Percentiles rank a stretch among this genome's conserved stretches.
These are phyloP conservation scores for Naganishia sp. DNA, from an alignment of 1,284 basidiomycete genomes.

Conservation along the genomic window DNA sequence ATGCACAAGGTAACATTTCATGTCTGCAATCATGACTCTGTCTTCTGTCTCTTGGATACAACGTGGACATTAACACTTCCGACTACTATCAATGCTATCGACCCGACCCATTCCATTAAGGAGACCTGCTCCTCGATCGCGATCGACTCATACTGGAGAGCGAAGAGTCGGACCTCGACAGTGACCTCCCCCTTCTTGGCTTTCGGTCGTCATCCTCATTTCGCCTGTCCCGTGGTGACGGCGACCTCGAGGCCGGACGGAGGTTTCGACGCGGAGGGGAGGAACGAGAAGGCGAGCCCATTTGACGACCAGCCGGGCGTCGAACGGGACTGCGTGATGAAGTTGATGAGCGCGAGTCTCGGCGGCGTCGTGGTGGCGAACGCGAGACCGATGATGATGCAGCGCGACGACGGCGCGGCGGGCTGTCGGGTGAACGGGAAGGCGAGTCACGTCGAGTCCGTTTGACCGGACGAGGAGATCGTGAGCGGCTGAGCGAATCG, in stretches of 20 bases:
- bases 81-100: neutral
- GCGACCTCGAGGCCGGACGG: constrained; percentile 24
- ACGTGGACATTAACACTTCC: neutral
- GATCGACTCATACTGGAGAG: constrained; percentile 19
- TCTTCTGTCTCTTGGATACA: neutral
- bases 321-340: constrained; percentile 9
- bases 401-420: constrained; percentile 28
- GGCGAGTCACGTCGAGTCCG: constrained; percentile 25
- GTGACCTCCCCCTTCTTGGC: constrained; percentile 14
- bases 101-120: neutral
- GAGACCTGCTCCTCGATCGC: constrained; percentile 23
- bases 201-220: neutral
- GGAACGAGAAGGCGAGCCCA: constrained; percentile 22
- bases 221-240: constrained; percentile 20
- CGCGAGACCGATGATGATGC: constrained; percentile 34
- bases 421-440: constrained; percentile 31
- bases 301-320: constrained; percentile 4
- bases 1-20: neutral
- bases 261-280: constrained; percentile 22
- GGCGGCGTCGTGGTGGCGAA: constrained; percentile 36
- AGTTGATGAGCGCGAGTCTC: constrained; percentile 8
- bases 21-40: neutral
- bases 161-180: constrained; percentile 20
- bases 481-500: constrained; percentile 18
- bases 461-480: constrained; percentile 37